Base-by-base conservation (phyloP, 208 protist genomes). In the Phytomonas serpens region DNA sequence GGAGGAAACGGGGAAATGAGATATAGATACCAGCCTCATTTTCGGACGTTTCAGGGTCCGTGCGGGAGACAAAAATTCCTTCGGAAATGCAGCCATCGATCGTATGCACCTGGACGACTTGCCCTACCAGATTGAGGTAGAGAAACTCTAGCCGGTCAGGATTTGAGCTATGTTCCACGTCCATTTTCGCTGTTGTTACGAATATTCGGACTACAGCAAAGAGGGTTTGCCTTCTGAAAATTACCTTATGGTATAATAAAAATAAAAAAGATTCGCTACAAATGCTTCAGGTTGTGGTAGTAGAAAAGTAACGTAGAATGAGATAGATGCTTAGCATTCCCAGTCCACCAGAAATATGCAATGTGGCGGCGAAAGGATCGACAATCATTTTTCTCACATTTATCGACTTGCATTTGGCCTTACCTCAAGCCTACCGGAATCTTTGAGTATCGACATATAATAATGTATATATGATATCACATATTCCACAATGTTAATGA, bases 121-220 rank as follows among this genome's bases (percentile, higher is more conserved):
- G 86, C 13, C 92, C 92, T 0, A 97, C 85, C 61, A 97, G 65
- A 78, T 95, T 97, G 38, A 94, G 83, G 80, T 89, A 97, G 29
- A 95, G 79, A 78, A 90, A 97, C 69, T 93, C 83, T 31, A 97
- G 80, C 47, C 92, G 86, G 61, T 93, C 85, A 16, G 65, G 78
- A 72, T 93, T 94, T 64, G 81, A 84, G 77, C 87, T 96, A 65
- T 78, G 76, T 37, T 87, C 73, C 4, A 69, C 61, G 16, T 80
- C 64, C 19, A 75, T 77, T 74, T 75, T 87, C 37, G 47, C 6
- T 23, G 5, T 19, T 57, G 23, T 57, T 19, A 1, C 47, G 47
- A 1, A 57, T 57, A 57, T 57, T 57, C 5, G 19, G 27, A 23
- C 47, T 57, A 57, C 47, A 9, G 23, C 47, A 27, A 57, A 23